Percentiles rank a stretch among this genome's conserved stretches.
Evolutionary conservation across 2,329 filamentous ascomycete species (phyloP).

Genomic region (Fusarium zealandicum): DNA sequence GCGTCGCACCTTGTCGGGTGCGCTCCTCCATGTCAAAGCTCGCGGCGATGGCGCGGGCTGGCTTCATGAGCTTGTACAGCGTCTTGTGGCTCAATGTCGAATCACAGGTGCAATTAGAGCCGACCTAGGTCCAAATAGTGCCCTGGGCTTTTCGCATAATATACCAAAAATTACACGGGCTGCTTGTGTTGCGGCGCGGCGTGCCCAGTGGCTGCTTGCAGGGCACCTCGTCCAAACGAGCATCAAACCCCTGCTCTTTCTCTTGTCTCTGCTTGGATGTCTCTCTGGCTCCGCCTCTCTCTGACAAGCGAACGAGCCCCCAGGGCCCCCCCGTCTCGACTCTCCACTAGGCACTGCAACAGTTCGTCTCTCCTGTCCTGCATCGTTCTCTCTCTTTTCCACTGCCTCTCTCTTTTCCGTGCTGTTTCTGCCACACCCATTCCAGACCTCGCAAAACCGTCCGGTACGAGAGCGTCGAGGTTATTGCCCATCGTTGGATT

Average conservation of each 20-base stretch:
- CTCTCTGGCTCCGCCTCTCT: slow-evolving; percentile 33
- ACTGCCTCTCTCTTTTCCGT: slow-evolving; percentile 26
- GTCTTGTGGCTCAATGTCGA: slow-evolving; percentile 3
- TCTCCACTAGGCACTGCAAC: slow-evolving; percentile 20
- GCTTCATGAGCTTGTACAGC: slow-evolving; percentile 1
- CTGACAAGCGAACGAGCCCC: slow-evolving; percentile 9
- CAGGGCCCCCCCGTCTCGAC: slow-evolving; percentile 24
- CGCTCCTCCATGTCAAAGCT: slow-evolving; percentile 15
- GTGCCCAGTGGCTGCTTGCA: slow-evolving; percentile 28
- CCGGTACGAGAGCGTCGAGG: slow-evolving; percentile 45
- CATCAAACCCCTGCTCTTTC: slow-evolving; percentile 27
- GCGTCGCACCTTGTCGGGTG: slow-evolving; percentile 12
- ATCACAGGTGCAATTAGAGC: too few relatives aligned
- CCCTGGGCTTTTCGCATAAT: not conserved
- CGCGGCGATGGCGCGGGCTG: slow-evolving; percentile 15
- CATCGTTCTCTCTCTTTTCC: slow-evolving; percentile 30
- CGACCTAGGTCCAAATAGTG: not conserved
- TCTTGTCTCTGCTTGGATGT: slow-evolving; percentile 18
- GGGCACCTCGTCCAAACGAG: slow-evolving; percentile 11
- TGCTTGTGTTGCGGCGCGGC: slow-evolving; percentile 17
- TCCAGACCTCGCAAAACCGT: slow-evolving; percentile 45
- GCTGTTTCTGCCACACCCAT: slow-evolving; percentile 39
- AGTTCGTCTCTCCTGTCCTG: slow-evolving; percentile 27
- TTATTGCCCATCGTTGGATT: slow-evolving; percentile 30
- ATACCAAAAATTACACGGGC: slow-evolving; percentile 15